Conservation (phyloP, 106 monocot species). For the Dendrobium huoshanense region DNA sequence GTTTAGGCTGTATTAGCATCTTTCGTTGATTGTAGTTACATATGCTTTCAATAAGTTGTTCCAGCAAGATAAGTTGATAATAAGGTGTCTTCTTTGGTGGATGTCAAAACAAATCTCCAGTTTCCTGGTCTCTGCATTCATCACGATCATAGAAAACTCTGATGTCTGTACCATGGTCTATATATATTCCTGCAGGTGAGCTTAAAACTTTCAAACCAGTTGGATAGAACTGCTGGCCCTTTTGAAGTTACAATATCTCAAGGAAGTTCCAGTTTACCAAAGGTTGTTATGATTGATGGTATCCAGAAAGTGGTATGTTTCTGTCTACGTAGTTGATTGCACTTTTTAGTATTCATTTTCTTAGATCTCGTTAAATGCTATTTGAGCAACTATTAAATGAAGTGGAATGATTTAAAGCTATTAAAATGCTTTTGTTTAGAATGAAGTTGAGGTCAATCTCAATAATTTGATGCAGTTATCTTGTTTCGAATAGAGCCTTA, state of each 20-base stretch:
- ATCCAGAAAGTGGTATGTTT: conserved; percentile 71
- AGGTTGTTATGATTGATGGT: conserved; percentile 68
- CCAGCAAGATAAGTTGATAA: background rate
- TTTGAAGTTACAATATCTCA: conserved; percentile 69
- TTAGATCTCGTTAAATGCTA: background rate
- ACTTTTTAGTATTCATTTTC: background rate
- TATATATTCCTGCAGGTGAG: conserved; percentile 50
- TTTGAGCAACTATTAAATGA: background rate
- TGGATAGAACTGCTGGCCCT: conserved; percentile 64
- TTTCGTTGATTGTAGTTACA: background rate
- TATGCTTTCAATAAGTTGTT: background rate
- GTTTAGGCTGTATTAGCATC: background rate
- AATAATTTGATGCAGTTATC: background rate
- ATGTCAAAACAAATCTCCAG: background rate
- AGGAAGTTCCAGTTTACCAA: conserved; percentile 50
- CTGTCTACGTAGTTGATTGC: background rate
- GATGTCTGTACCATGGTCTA: background rate
- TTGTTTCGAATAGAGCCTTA: background rate
- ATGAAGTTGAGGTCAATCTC: background rate
- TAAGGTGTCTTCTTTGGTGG: background rate
- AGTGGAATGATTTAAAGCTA: background rate
- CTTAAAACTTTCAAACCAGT: conserved; percentile 62
- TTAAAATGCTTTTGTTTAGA: background rate
- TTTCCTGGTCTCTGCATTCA: background rate
- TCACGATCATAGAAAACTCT: background rate